Evolutionary conservation across 306 rosid genomes (phyloP), one percentile per base, ranked within the genome.

Genomic region (Castanea mollissima): DNA sequence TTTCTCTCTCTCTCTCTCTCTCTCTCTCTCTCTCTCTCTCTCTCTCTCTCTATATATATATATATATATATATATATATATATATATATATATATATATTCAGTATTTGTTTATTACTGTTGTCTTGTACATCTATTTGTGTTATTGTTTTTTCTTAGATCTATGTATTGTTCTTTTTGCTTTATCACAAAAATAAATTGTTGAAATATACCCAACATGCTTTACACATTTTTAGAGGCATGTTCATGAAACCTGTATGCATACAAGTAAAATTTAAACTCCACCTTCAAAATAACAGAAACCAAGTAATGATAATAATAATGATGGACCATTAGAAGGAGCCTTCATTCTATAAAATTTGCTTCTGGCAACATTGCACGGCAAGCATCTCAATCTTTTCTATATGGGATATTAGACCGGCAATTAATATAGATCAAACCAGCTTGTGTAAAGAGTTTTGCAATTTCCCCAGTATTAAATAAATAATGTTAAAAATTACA

Each of bases 211-310:
- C 23, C 23, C 23, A 23, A 23, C 23, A 23, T 75, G 85, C 74
- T 87, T 93, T 96, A 13, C 97, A 93, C 82, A 93, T 76, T 44
- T 86, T 83, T 14, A 93, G 79, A 78, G 96, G 94, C 92, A 89
- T 85, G 88, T 93, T 87, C 97, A 93, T 89, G 92, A 93, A 64
- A 93, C 90, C 96, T 93, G 90, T 77, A 16, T 13, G 4, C 56
- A 69, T 55, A 73, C 14, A 63, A 49, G 59, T 8, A 4, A 68
- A 31, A 46, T 46, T 64, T 6, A 21, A 58, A 35, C 49, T 70
- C 77, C 73, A 76, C 75, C 25, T 68, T 79, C 35, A 78, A 79
- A 78, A 78, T 15, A 31, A 55, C 15, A 69, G 27, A 79, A 63
- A 82, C 74, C 55, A 73, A 81, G 46, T 51, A 69, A 58, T 29